A percentile compares a stretch with the other conserved stretches of the same genome.
Evolutionary conservation across 2,329 filamentous ascomycete species (phyloP).

Genomic region (Pseudocercospora musae): DNA sequence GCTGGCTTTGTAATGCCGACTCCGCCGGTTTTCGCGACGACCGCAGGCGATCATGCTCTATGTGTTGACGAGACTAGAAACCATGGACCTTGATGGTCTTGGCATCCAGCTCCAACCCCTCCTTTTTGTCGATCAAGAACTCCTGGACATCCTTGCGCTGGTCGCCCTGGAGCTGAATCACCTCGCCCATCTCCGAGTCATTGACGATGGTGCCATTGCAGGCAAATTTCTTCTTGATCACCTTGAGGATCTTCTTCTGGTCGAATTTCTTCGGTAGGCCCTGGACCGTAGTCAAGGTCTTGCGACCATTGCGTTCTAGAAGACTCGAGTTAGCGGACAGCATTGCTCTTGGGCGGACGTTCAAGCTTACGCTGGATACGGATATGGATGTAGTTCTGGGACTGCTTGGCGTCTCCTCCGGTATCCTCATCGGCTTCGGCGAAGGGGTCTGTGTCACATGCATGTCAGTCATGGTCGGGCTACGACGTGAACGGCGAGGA

Average conservation of each 20-base stretch:
- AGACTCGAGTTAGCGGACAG: constrained; percentile 25
- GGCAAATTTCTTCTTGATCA: constrained; percentile 99
- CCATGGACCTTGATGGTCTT: constrained; percentile 88
- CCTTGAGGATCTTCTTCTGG: constrained; percentile 99
- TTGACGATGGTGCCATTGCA: constrained; percentile 99
- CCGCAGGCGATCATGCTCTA: constrained; percentile 12
- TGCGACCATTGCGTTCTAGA: constrained; percentile 99
- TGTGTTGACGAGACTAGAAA: constrained; percentile 27
- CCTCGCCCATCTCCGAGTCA: constrained; percentile 95
- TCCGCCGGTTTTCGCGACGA: constrained; percentile 11
- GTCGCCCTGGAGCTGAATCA: constrained; percentile 99
- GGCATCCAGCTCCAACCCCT: constrained; percentile 86
- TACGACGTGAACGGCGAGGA: background rate
- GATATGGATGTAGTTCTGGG: constrained; percentile 98
- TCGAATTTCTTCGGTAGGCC: constrained; percentile 98
- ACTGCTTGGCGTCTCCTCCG: constrained; percentile 91
- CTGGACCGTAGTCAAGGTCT: constrained; percentile 99
- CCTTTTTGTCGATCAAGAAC: constrained; percentile 94
- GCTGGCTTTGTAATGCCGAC: constrained; percentile 6
- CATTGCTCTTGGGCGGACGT: too few relatives aligned
- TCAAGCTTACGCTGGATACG: constrained; percentile 79
- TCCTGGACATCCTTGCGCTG: constrained; percentile 98
- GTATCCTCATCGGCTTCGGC: constrained; percentile 99
- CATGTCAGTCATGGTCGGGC: constrained; percentile 10
- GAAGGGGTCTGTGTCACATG: constrained; percentile 78